These are phyloP conservation scores for Plasmodium relictum DNA, from an alignment of 169 alveolate species.

Conservation along the genomic window DNA sequence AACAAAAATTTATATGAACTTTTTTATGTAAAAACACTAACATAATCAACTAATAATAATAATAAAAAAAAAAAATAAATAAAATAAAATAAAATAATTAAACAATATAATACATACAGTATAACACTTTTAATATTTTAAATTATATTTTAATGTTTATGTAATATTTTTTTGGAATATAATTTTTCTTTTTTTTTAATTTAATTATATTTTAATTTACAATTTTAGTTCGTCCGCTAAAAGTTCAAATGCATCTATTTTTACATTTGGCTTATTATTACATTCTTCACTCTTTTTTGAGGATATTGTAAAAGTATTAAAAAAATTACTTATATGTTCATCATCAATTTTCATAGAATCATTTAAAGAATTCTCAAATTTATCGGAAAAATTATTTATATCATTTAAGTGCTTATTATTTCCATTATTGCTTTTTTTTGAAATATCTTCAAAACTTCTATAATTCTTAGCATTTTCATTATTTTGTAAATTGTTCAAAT, in stretches of 20 bases:
- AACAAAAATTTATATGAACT: conserved; percentile 17
- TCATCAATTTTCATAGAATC: conserved; percentile 11
- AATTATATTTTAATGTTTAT: background rate
- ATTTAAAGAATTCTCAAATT: conserved; percentile 8
- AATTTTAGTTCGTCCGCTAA: conserved; percentile 57
- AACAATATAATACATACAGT: background rate
- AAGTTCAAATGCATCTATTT: conserved; percentile 62
- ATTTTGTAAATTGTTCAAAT: background rate
- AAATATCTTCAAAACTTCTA: background rate
- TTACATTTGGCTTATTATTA: conserved; percentile 39
- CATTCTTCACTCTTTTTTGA: conserved; percentile 42
- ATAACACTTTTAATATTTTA: background rate
- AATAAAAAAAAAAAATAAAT: background rate
- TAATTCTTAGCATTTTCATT: background rate
- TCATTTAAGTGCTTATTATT: background rate
- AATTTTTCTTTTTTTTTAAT: background rate
- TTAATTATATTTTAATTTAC: background rate
- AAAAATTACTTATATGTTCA: conserved; percentile 33
- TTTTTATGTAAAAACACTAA: too few relatives aligned
- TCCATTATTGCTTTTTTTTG: background rate
- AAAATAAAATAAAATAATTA: background rate
- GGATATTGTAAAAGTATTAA: conserved; percentile 43
- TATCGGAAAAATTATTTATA: background rate
- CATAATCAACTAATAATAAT: background rate
- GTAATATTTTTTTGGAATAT: background rate